Base-by-base conservation (phyloP, 2,329 filamentous ascomycete species). In the Fusarium transvaalense region DNA sequence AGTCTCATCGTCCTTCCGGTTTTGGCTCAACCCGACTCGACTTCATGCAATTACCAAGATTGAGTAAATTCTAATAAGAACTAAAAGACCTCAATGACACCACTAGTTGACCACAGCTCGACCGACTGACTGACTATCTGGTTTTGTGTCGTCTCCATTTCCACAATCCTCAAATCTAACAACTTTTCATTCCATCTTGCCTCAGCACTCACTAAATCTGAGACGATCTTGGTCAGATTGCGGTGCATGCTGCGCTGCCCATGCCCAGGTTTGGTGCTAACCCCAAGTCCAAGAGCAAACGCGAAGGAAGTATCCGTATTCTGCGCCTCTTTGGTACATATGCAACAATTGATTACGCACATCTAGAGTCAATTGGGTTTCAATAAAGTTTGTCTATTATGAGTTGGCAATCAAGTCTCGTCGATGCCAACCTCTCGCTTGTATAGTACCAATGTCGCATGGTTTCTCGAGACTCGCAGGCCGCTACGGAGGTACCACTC, bases 1-100 rank as follows among this genome's bases (percentile, higher is more conserved):
- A 61, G 61, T 65, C 59, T 52, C 56, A 57, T 69, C 56, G 61
- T 60, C 55, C 35, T 63, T 34, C 52, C 45, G 34, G 55, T 52
- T 61, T 61, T 47, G 34, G 34, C 47, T 56, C 32, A 37, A 60
- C 51, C 50, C 25, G 25, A n/a, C 43, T 55, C 34, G 32, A 38
- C 32, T 56, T 43, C 35, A 29, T 53, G 41, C 38, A 45, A 43
- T 32, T 39, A 43, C 35, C 42, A 39, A 57, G 32, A 37, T 34
- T 42, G 31, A 38, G 15, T 27, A 39, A 43, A 45, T 34, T 43
- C n/a, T 42, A 61, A 61, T 48, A 39, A 50, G 41, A 55, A 23
- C 32, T 37, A n/a, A 38, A 37, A 29, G 29, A 9, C 29, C 6
- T 9, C 29, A 29, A 29, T 7, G 34, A 38, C 34, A 50, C 32